These are phyloP conservation scores for Seiridium unicorne DNA, from an alignment of 2,329 filamentous ascomycete species.

Conservation along the genomic window DNA sequence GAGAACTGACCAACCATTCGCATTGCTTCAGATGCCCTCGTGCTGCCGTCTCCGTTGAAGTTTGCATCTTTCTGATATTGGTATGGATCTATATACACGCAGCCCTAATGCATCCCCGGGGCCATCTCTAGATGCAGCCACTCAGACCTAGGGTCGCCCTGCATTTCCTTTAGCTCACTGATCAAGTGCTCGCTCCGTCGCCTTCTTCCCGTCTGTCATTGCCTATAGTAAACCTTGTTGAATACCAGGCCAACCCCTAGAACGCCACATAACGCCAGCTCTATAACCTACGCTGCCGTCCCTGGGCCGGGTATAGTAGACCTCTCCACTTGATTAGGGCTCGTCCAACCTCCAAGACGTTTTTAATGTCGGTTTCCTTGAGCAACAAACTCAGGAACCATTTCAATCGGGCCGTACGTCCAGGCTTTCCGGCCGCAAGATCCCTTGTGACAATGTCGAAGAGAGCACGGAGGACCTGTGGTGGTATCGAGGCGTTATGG, in stretches of 20 bases:
- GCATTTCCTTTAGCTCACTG: no score
- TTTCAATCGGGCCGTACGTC: slow-evolving; percentile 30
- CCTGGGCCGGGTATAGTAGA: not conserved
- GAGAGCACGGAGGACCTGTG: slow-evolving; percentile 24
- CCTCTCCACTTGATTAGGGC: slow-evolving; percentile 17
- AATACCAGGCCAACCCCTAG: no score
- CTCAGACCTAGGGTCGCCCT: no score
- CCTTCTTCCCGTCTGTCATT: no score
- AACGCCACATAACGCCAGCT: not conserved
- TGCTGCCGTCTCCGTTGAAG: slow-evolving; percentile 2
- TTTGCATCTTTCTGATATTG: slow-evolving; percentile 10
- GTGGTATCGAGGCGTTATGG: slow-evolving; percentile 18
- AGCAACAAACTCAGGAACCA: slow-evolving; percentile 33
- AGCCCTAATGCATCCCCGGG: no score
- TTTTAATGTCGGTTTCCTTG: slow-evolving; percentile 18
- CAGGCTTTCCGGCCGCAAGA: slow-evolving; percentile 28
- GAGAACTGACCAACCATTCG: slow-evolving; percentile 9
- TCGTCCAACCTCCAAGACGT: slow-evolving; percentile 20
- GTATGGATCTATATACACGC: slow-evolving; percentile 14
- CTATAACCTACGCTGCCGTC: not conserved
- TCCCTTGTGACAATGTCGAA: slow-evolving; percentile 33
- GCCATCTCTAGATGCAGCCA: no score
- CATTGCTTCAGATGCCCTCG: slow-evolving; percentile 1
- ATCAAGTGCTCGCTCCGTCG: no score
- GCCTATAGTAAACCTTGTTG: no score